Evolutionary conservation across 352 stramenopile genomes (phyloP), one percentile per base, ranked within the genome.

Genomic region (Plasmopara viticola): DNA sequence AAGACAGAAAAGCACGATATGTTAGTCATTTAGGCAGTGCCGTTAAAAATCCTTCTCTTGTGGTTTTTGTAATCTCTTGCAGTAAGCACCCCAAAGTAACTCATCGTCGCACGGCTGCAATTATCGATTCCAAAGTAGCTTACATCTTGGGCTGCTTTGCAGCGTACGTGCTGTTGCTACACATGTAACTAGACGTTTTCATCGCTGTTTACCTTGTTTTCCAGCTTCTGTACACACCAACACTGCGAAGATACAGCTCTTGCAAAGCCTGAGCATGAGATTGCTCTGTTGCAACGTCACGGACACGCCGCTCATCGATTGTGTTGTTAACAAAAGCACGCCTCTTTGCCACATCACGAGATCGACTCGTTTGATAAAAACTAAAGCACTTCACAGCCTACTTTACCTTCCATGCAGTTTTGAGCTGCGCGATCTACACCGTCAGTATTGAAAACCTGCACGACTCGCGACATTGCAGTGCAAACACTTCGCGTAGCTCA

Each of bases 301-400:
- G 73, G 13, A 70, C 63, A 6, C 80, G 72, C 5, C 89, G 79
- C 48, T 86, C 68, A 38, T 89, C 74, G 5, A 68, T 60, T 5
- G 87, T 85, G 6, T 68, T 68, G 10, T 66, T 66, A 14, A 94
- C 86, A 48, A 95, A 81, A 39, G 68, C 70, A 25, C 72, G 63
- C 54, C 95, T 68, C 50, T 75, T 79, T 14, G 74, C 72, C n/a
- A 95, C 68, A 49, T 95, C 70, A 37, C 84, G 73, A 2, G 76
- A 72, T 14, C 86, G 70, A 76, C 47, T 96, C 87, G 53, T 96
- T 95, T 48, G 87, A 75, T 28, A 97, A 69, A n/a, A 87, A 78
- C 52, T 95, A 84, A 44, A 97, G 68, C 64, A 95, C 79, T 51
- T 92, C 78, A 4, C 85, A 91, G 29, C 93, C 71, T 14, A 94